phyloP scores from a whole-genome alignment of 108 stramenopile species.

The Cyclotella sp. region DNA sequence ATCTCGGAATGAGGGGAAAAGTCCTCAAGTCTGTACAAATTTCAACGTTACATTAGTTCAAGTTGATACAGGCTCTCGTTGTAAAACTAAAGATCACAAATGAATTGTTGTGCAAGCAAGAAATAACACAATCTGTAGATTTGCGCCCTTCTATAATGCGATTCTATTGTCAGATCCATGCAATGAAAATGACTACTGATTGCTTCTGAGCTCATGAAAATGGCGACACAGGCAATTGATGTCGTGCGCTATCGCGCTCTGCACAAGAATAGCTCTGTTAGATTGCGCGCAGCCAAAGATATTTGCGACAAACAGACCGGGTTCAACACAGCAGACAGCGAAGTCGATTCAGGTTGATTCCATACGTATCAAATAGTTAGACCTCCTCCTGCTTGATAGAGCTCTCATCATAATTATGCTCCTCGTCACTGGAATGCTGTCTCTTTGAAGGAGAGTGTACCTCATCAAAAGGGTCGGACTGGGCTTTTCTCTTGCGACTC shows the following conservation, averaged over 20 bases:
- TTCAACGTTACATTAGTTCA: too few species aligned
- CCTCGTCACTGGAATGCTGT: slow-evolving; percentile 3
- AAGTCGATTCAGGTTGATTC: background rate
- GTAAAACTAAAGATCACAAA: background rate
- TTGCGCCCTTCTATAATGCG: background rate
- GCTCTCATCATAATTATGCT: background rate
- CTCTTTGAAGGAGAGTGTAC: slow-evolving; percentile 5
- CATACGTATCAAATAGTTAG: too few species aligned
- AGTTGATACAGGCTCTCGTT: too few species aligned
- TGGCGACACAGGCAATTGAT: too few species aligned
- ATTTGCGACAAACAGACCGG: background rate
- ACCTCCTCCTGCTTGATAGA: background rate
- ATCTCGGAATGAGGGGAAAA: too few species aligned
- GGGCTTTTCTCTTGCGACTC: slow-evolving; percentile 29
- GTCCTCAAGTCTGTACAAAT: too few species aligned
- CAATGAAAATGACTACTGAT: background rate
- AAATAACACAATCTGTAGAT: slow-evolving; percentile 13
- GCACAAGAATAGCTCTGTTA: background rate
- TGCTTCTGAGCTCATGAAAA: background rate
- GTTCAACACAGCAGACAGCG: background rate
- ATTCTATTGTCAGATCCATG: slow-evolving; percentile 9
- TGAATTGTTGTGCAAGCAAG: slow-evolving; percentile 6
- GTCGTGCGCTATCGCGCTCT: background rate
- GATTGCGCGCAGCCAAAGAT: background rate
- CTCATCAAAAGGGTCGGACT: slow-evolving; percentile 14